A percentile compares a stretch with the other conserved stretches of the same genome.
phyloP scores from a whole-genome alignment of 805 yeast genomes.

The Tetrapisispora pingtungensis region DNA sequence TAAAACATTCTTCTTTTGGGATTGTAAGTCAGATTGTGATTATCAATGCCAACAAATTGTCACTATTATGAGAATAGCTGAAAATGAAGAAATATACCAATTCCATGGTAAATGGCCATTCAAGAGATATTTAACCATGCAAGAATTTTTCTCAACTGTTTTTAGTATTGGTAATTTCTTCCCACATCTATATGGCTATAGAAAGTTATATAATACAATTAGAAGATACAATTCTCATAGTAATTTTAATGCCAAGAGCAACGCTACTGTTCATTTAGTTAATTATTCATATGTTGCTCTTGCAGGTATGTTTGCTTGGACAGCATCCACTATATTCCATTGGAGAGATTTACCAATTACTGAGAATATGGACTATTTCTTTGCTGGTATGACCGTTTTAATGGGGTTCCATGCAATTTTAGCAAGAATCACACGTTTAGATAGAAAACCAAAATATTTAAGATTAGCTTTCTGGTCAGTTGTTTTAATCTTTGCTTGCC shows the following conservation, averaged over 20 bases:
- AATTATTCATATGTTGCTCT: conserved; percentile 35
- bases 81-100: conserved; percentile 54
- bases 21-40: conserved; percentile 74
- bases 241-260: background rate
- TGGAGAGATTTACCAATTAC: conserved; percentile 71
- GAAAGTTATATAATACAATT: conserved; percentile 19
- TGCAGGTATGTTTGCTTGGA: conserved; percentile 81
- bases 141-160: conserved; percentile 70
- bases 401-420: conserved; percentile 65
- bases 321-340: conserved; percentile 77
- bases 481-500: conserved; percentile 45
- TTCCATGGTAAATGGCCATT: conserved; percentile 99
- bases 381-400: conserved; percentile 83
- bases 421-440: conserved; percentile 52
- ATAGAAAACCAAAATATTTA: conserved; percentile 31
- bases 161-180: conserved; percentile 66
- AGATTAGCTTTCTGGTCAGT: conserved; percentile 34
- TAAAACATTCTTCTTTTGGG: conserved; percentile 52
- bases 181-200: conserved; percentile 49
- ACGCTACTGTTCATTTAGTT: conserved; percentile 5
- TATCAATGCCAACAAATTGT: conserved; percentile 81
- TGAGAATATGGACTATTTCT: conserved; percentile 81
- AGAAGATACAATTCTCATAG: background rate
- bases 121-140: conserved; percentile 61
- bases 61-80: conserved; percentile 42